Conservation (phyloP, 2,329 filamentous ascomycete genomes). For the Elsinoe ampelina region DNA sequence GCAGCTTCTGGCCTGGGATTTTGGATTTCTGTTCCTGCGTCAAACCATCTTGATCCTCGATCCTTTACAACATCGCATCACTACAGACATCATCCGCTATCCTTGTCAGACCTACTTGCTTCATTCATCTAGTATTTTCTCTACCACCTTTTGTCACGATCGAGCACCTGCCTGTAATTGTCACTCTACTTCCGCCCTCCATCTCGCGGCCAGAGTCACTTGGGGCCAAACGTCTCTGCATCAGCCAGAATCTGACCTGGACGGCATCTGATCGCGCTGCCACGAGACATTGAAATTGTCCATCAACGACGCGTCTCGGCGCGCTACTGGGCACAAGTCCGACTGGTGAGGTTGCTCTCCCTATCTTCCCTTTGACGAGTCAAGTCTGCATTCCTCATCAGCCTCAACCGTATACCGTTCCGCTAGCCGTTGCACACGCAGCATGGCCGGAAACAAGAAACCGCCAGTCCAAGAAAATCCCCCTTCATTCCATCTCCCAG, state of each 20-base stretch:
- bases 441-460: background rate
- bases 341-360: conserved; percentile 6
- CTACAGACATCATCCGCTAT: background rate
- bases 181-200: background rate
- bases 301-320: background rate
- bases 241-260: background rate
- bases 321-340: background rate
- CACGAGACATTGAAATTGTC: background rate
- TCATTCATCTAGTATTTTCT: background rate
- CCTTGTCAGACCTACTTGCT: background rate
- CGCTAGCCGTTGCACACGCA: conserved; percentile 7
- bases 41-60: background rate
- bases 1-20: background rate
- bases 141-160: background rate
- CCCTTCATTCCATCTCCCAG: conserved; percentile 11
- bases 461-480: background rate
- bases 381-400: conserved; percentile 10
- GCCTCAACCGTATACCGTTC: conserved; percentile 7
- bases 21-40: background rate
- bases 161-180: background rate
- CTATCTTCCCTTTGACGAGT: conserved; percentile 1
- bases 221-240: background rate
- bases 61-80: background rate
- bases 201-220: background rate
- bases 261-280: background rate